A percentile compares a stretch with the other conserved stretches of the same genome.
Evolutionary conservation across 1,284 basidiomycete genomes (phyloP).

Genomic region (Boletus mariae): DNA sequence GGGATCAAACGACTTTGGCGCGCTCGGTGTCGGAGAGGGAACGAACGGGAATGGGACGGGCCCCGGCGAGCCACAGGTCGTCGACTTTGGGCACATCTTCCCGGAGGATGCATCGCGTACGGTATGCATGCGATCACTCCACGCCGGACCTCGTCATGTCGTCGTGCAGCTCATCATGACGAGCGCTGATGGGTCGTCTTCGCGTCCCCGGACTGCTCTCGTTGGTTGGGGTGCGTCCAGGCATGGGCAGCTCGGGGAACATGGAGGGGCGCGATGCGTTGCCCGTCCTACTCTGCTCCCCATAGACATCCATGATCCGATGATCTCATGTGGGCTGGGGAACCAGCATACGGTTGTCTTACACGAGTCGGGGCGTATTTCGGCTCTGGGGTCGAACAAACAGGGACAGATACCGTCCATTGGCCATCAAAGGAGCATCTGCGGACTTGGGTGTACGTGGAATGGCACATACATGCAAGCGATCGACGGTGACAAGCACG

Average conservation of each 20-base stretch:
- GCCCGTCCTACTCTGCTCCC: constrained; percentile 22
- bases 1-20: constrained; percentile 81
- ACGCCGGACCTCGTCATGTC: constrained; percentile 71
- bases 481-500: constrained; percentile 16
- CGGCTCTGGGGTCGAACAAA: constrained; percentile 61
- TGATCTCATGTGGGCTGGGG: constrained; percentile 53
- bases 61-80: constrained; percentile 34
- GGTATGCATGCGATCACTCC: constrained; percentile 42
- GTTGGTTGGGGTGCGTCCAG: constrained; percentile 82
- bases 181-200: not conserved
- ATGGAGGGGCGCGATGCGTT: constrained; percentile 15
- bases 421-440: constrained; percentile 27
- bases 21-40: constrained; percentile 55
- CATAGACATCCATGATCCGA: constrained; percentile 21
- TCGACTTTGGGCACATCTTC: constrained; percentile 42
- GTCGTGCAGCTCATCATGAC: constrained; percentile 41
- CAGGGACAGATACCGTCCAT: constrained; percentile 63
- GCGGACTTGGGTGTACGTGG: constrained; percentile 69
- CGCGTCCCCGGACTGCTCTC: constrained; percentile 32
- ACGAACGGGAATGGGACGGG: constrained; percentile 5
- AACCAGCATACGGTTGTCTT: constrained; percentile 69
- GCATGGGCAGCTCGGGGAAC: constrained; percentile 71
- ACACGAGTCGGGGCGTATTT: constrained; percentile 45
- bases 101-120: constrained; percentile 20
- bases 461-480: constrained; percentile 68